phyloP scores from a whole-genome alignment of 1,284 basidiomycete genomes.

The Irpex sp. region DNA sequence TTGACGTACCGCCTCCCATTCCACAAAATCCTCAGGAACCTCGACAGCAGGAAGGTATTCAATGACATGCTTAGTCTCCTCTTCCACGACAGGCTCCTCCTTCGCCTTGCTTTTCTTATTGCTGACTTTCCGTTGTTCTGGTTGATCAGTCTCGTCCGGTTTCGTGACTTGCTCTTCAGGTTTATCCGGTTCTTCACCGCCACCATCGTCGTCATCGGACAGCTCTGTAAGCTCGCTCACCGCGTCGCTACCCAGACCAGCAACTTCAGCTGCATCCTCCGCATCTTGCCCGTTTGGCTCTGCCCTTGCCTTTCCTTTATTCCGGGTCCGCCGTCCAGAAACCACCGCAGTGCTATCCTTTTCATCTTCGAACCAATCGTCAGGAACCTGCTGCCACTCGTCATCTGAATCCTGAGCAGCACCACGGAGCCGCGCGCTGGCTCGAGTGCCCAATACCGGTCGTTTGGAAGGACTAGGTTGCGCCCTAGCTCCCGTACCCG shows the following conservation, averaged over 20 bases:
- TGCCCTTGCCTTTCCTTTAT: neutral
- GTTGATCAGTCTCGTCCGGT: neutral
- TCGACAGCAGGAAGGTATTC: conserved; percentile 3
- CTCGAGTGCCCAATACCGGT: conserved; percentile 52
- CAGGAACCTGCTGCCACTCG: conserved; percentile 76
- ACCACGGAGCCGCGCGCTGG: conserved; percentile 64
- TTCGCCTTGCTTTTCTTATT: neutral
- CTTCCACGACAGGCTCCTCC: neutral
- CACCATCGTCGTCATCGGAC: conserved; percentile 36
- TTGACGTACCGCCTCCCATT: conserved; percentile 78
- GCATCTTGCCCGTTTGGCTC: conserved; percentile 5
- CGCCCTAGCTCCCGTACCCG: neutral
- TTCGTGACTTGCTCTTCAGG: neutral
- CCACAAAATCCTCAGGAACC: conserved; percentile 56
- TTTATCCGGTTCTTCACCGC: conserved; percentile 9
- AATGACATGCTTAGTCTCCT: neutral
- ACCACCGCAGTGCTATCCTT: conserved; percentile 3
- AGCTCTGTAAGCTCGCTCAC: conserved; percentile 72
- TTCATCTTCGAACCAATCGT: conserved; percentile 59
- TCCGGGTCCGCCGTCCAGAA: conserved; percentile 9
- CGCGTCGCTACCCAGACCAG: conserved; percentile 24
- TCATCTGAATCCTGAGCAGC: conserved; percentile 34
- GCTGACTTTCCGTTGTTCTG: neutral
- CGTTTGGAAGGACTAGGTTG: conserved; percentile 20
- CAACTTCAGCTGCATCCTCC: conserved; percentile 15